Percentiles rank a stretch among this genome's conserved stretches.
Conservation (phyloP, 1,139 yeast species). For the Lodderomyces parapsilosis region DNA sequence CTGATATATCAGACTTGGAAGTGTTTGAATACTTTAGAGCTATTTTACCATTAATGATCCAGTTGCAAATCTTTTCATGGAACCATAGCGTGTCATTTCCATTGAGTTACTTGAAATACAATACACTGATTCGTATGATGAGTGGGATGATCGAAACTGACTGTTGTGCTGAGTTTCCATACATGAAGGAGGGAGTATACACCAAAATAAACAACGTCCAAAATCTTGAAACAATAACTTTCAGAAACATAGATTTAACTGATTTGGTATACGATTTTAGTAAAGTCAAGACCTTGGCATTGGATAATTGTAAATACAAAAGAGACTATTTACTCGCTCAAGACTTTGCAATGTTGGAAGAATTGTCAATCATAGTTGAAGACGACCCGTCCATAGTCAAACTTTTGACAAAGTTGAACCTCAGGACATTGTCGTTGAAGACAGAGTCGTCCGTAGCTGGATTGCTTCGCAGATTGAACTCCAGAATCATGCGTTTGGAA, state of each 20-base stretch:
- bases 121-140: constrained; percentile 5
- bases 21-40: constrained; percentile 17
- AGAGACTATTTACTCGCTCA: constrained; percentile 6
- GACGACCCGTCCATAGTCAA: constrained; percentile 8
- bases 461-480: neutral
- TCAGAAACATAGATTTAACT: constrained; percentile 10
- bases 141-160: constrained; percentile 8
- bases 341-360: constrained; percentile 4
- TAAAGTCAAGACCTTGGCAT: constrained; percentile 9
- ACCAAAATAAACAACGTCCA: neutral
- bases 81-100: constrained; percentile 7
- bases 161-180: neutral
- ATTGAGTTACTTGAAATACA: constrained; percentile 5
- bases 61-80: constrained; percentile 25
- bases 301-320: constrained; percentile 13
- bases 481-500: neutral
- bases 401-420: constrained; percentile 4
- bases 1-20: constrained; percentile 29
- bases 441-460: neutral
- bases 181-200: neutral
- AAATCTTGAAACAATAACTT: constrained; percentile 2
- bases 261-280: constrained; percentile 6
- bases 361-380: constrained; percentile 4
- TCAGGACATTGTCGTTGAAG: constrained; percentile 5
- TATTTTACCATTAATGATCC: constrained; percentile 20